Conservation (phyloP, 306 rosid species). For the Boehmeria nivea region DNA sequence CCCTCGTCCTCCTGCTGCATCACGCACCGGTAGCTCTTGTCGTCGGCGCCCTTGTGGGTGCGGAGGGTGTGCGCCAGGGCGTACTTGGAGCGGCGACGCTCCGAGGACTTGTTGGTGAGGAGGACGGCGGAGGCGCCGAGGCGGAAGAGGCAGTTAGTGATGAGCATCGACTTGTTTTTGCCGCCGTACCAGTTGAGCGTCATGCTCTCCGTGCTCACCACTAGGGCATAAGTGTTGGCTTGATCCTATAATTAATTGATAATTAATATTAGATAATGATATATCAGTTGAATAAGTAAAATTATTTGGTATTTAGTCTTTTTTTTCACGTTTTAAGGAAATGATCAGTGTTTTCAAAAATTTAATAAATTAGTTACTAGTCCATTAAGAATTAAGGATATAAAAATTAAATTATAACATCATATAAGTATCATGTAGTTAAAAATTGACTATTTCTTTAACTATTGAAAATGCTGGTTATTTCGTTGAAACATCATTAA, state of each 20-base stretch:
- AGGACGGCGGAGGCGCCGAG: conserved; percentile 62
- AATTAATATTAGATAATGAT: too few species aligned
- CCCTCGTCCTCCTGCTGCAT: conserved; percentile 39
- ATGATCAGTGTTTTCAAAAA: too few species aligned
- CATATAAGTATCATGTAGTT: too few species aligned
- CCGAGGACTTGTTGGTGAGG: conserved; percentile 41
- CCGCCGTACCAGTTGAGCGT: conserved; percentile 52
- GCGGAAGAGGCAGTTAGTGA: conserved; percentile 60
- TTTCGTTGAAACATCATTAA: too few species aligned
- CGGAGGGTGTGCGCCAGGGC: conserved; percentile 39
- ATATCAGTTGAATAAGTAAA: too few species aligned
- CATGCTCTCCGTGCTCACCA: conserved; percentile 50
- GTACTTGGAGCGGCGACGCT: conserved; percentile 48
- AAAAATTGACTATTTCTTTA: too few species aligned
- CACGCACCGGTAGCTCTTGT: conserved; percentile 40
- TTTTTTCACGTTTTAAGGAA: too few species aligned
- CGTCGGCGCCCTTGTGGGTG: conserved; percentile 54
- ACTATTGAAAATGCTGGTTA: too few species aligned
- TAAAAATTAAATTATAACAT: too few species aligned
- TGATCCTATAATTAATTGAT: not conserved
- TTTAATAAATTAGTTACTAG: too few species aligned
- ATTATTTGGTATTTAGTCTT: too few species aligned
- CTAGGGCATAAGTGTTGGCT: conserved; percentile 44
- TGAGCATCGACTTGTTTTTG: conserved; percentile 45
- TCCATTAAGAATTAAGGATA: too few species aligned